Percentiles rank a stretch among this genome's conserved stretches.
phyloP scores from a whole-genome alignment of 2,329 filamentous ascomycete genomes.

The Endocalyx cinctus region DNA sequence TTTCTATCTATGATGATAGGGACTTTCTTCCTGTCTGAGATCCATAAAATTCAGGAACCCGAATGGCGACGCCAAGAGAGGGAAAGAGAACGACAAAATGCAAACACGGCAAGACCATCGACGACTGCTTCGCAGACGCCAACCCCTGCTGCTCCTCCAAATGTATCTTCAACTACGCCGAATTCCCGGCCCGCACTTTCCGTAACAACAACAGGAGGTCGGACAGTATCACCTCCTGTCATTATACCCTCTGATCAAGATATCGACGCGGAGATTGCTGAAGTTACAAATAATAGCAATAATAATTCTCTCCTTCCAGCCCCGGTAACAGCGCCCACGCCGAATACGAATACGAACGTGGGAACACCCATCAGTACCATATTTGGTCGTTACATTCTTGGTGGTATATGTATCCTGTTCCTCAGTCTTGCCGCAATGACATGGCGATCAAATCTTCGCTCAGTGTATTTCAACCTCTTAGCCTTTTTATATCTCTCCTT shows the following conservation, averaged over 20 bases:
- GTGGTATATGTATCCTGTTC: constrained; percentile 52
- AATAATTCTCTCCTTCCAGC: constrained; percentile 24
- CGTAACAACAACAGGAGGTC: constrained; percentile 15
- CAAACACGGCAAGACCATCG: constrained; percentile 16
- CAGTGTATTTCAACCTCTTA: constrained; percentile 58
- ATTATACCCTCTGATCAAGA: constrained; percentile 63
- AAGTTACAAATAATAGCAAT: constrained; percentile 25
- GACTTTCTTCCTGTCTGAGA: constrained; percentile 53
- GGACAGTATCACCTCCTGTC: constrained; percentile 38
- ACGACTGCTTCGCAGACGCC: constrained; percentile 12
- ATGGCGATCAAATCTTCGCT: constrained; percentile 53
- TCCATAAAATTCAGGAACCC: constrained; percentile 58
- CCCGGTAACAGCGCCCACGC: constrained; percentile 22
- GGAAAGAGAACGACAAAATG: constrained; percentile 12
- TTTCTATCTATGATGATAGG: constrained; percentile 56
- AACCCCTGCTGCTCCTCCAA: constrained; percentile 6
- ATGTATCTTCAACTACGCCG: constrained; percentile 18
- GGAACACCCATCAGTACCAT: constrained; percentile 48
- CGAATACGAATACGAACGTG: constrained; percentile 21
- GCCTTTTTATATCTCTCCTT: constrained; percentile 78
- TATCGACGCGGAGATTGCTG: constrained; percentile 55
- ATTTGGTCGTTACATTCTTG: constrained; percentile 52
- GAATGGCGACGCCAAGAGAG: constrained; percentile 43
- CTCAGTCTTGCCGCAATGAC: constrained; percentile 55
- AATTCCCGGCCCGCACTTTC: constrained; percentile 15